Evolutionary conservation across 352 stramenopile genomes (phyloP).

Genomic region (Peronospora destructor): DNA sequence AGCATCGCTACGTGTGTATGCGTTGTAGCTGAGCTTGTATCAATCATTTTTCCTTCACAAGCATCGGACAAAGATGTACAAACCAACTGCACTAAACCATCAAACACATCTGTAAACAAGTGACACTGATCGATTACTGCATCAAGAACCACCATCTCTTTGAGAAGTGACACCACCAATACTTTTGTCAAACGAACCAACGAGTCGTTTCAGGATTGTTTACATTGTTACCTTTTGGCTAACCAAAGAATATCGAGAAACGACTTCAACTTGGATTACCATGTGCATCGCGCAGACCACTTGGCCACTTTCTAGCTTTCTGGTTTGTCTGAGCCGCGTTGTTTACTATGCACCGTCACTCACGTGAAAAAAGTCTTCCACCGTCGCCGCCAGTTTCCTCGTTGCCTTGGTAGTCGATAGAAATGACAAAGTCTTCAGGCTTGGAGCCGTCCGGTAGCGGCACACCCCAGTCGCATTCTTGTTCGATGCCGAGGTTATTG

Average conservation of each 20-base stretch:
- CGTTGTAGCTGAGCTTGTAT: no score
- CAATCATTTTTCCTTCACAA: no score
- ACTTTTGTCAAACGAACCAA: not conserved
- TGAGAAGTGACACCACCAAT: not conserved
- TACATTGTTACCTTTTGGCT: not conserved
- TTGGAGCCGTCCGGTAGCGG: conserved; percentile 76
- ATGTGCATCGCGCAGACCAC: conserved; percentile 1
- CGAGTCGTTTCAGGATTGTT: conserved; percentile 19
- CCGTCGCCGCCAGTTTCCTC: not conserved
- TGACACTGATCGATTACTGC: conserved; percentile 33
- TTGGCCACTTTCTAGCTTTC: not conserved
- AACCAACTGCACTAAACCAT: no score
- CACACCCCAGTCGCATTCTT: conserved; percentile 86
- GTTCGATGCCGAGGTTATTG: conserved; percentile 87
- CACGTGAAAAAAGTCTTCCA: conserved; percentile 18
- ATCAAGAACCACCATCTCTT: conserved; percentile 7
- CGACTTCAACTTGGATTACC: no score
- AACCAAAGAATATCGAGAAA: no score
- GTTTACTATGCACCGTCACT: conserved; percentile 10
- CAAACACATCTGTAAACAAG: conserved; percentile 67
- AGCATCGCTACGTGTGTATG: no score
- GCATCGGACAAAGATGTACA: no score
- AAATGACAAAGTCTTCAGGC: conserved; percentile 36
- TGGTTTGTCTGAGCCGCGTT: not conserved
- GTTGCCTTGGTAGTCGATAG: conserved; percentile 26